Percentiles rank a stretch among this genome's conserved stretches.
These are phyloP conservation scores for Ustilago cynodontis DNA, from an alignment of 1,284 basidiomycete genomes.

Conservation along the genomic window DNA sequence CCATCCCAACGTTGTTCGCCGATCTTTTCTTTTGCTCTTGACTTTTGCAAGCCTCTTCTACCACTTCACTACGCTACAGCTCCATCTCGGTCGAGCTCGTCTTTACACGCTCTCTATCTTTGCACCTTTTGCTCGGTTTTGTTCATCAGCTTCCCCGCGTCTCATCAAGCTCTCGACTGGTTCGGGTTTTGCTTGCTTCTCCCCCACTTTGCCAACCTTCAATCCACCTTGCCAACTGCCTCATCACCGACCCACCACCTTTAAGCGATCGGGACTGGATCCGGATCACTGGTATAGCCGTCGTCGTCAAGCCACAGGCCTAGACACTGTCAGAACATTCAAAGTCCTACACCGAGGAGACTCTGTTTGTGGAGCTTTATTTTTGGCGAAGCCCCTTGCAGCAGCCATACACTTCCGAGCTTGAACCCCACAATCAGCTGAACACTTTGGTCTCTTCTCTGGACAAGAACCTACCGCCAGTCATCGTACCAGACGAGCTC, in stretches of 20 bases:
- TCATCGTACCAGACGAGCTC: neutral
- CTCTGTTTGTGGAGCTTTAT: conserved; percentile 34
- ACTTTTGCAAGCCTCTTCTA: conserved; percentile 41
- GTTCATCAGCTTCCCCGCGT: neutral
- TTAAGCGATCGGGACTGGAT: conserved; percentile 6
- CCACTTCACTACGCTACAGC: conserved; percentile 20
- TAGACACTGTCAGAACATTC: neutral
- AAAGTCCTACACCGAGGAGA: conserved; percentile 5
- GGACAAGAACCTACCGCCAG: conserved; percentile 8
- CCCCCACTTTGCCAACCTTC: conserved; percentile 3
- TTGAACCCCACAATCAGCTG: conserved; percentile 9
- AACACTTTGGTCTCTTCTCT: neutral
- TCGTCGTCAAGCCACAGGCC: neutral
- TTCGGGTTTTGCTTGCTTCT: conserved; percentile 23
- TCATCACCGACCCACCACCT: conserved; percentile 8
- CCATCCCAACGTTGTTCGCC: conserved; percentile 46
- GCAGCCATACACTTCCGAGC: conserved; percentile 7
- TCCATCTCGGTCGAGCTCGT: conserved; percentile 22
- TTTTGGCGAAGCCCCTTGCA: conserved; percentile 28
- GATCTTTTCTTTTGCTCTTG: conserved; percentile 26
- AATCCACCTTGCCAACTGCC: conserved; percentile 7
- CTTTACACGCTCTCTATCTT: conserved; percentile 25
- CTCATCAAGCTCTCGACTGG: conserved; percentile 31
- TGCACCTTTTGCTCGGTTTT: conserved; percentile 6
- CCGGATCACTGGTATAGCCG: neutral